Evolutionary conservation across 768 basidiomycete species (phyloP), one percentile per base, ranked within the genome.

Genomic region (Artomyces pyxidatus): DNA sequence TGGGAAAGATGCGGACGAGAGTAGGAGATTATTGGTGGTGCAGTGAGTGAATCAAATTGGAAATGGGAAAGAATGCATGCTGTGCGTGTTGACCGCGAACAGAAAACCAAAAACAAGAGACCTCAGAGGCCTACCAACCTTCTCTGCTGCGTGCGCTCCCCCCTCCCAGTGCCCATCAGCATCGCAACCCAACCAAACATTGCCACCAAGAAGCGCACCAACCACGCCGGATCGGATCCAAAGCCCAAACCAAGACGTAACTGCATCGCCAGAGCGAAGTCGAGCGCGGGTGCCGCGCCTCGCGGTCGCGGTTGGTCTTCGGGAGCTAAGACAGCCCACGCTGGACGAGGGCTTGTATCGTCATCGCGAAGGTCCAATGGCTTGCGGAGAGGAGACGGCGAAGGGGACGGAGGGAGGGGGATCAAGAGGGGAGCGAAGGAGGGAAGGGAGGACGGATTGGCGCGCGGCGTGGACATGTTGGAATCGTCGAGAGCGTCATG

Each of bases 131-230:
- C 32, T 14, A 35, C 32, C 32, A 4, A 3, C 17, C 32, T 21
- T 17, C 43, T 10, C 27, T n/a, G 7, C 17, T 44, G 43, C 21
- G 45, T 22, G 45, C 17, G 45, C 47, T 35, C 32, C 14, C 17
- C 32, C 32, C 14, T 26, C 22, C 16, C 56, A 54, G n/a, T n/a
- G 6, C 64, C 63, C 8, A 67, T 46, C n/a, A 82, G 68, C 26
- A 86, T 73, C 37, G 80, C 75, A 54, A 88, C 71, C 85, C 85
- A 88, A 21, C 85, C 85, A 62, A 84, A 87, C 64, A 86, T 74
- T 26, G 80, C 71, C 85, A 88, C 86, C 65, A 88, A 63, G 61
- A 85, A 88, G 51, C 85, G 68, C 42, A 88, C 82, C 71, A 86
- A 76, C 83, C 83, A 88, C 30, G 85, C 85, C 6, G 83, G 74